Evolutionary conservation across 108 stramenopile species (phyloP).

Genomic region (Skeletonema grethae): DNA sequence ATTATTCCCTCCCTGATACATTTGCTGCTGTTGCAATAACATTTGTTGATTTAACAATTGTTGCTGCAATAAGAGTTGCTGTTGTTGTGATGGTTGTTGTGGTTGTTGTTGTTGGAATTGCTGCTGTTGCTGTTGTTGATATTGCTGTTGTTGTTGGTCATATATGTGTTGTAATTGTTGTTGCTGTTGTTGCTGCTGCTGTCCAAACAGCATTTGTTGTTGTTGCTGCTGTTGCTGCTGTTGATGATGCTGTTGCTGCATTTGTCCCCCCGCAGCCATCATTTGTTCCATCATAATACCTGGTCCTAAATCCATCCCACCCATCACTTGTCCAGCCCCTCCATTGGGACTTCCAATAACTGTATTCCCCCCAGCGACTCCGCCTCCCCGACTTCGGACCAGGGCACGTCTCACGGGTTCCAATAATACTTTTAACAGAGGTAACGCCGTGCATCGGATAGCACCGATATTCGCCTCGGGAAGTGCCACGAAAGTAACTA

Average conservation of each 20-base stretch:
- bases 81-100: neutral
- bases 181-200: neutral
- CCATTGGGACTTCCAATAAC: constrained; percentile 2
- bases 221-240: constrained; percentile 16
- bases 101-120: neutral
- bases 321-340: neutral
- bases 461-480: constrained; percentile 44
- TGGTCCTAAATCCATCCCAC: neutral
- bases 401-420: constrained; percentile 41
- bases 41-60: too few species aligned
- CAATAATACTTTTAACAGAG: constrained; percentile 27
- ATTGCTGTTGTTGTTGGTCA: constrained; percentile 16
- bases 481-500: constrained; percentile 41
- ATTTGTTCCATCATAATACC: neutral
- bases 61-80: too few species aligned
- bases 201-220: constrained; percentile 8
- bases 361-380: neutral
- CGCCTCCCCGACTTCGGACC: constrained; percentile 30
- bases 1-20: constrained; percentile 11
- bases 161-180: constrained; percentile 12
- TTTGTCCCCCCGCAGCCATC: constrained; percentile 1
- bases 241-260: constrained; percentile 4
- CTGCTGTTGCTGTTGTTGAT: constrained; percentile 15
- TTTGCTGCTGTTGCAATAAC: constrained; percentile 16
- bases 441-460: constrained; percentile 26